Conservation (phyloP, 2,329 filamentous ascomycete species). For the Alternaria arbusti region DNA sequence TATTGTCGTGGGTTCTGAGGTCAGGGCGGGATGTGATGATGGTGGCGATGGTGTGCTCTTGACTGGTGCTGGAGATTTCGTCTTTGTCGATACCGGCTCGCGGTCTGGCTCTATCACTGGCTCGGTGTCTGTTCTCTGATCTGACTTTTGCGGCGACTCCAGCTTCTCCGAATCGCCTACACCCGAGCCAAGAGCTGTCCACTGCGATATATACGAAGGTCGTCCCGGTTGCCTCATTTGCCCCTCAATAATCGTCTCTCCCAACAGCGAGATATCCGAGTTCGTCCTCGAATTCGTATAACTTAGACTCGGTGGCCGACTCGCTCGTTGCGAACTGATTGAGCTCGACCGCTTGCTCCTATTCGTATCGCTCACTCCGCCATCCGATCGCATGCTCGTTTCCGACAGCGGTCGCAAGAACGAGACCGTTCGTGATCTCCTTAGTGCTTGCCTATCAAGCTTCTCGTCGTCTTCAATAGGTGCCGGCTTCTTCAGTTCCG, state of each 20-base stretch:
- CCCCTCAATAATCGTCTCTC: constrained; percentile 8
- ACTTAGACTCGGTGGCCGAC: constrained; percentile 29
- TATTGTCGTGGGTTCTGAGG: too few species aligned
- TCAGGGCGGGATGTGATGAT: background rate
- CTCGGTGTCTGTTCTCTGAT: background rate
- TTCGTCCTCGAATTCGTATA: constrained; percentile 29
- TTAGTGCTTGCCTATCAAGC: constrained; percentile 27
- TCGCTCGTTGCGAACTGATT: constrained; percentile 21
- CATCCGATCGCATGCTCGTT: constrained; percentile 20
- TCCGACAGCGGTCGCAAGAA: constrained; percentile 37
- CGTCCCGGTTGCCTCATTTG: constrained; percentile 6
- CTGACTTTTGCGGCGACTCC: background rate
- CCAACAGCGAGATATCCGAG: constrained; percentile 27
- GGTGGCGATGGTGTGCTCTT: background rate
- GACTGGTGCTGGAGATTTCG: background rate
- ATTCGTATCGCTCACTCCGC: constrained; percentile 8
- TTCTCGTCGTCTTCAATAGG: constrained; percentile 20
- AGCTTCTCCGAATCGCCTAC: background rate
- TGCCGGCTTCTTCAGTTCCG: constrained; percentile 28
- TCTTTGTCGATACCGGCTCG: background rate
- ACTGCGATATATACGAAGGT: constrained; percentile 10
- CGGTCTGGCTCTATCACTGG: background rate
- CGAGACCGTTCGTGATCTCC: constrained; percentile 40
- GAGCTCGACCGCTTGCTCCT: constrained; percentile 26
- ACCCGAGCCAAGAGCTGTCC: background rate